Conservation (phyloP, 1,284 basidiomycete genomes). For the Gomphus sp. region DNA sequence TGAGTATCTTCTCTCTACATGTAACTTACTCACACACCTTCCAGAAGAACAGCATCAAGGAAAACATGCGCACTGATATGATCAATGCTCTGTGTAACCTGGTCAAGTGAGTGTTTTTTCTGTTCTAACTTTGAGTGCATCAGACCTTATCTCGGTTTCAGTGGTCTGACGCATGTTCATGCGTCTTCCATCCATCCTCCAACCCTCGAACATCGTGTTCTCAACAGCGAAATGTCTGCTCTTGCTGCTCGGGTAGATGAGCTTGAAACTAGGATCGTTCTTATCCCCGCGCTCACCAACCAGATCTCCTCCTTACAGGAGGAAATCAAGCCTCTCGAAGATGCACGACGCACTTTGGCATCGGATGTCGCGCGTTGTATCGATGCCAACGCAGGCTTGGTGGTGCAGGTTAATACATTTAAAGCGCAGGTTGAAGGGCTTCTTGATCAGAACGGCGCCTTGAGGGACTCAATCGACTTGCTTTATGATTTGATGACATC, state of each 20-base stretch:
- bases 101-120: not conserved
- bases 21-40: not conserved
- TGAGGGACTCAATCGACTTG: not conserved
- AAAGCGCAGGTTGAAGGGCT: not conserved
- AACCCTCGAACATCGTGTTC: not conserved
- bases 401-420: not conserved
- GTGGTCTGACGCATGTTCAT: not conserved
- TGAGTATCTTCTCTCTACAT: not conserved
- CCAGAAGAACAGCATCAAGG: slow-evolving; percentile 8
- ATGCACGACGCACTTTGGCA: not conserved
- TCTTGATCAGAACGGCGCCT: not conserved
- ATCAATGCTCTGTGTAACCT: slow-evolving; percentile 7
- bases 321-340: not conserved
- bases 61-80: slow-evolving; percentile 9
- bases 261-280: not conserved
- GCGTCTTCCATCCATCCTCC: not conserved
- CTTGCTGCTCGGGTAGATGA: not conserved
- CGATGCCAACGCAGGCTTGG: not conserved
- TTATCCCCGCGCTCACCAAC: not conserved
- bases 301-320: not conserved
- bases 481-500: not conserved
- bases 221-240: not conserved
- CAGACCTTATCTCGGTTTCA: not conserved
- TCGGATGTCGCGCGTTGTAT: not conserved
- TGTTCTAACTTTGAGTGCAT: not conserved